Evolutionary conservation across 2,329 filamentous ascomycete species (phyloP), one percentile per base, ranked within the genome.

Genomic region (Colletotrichum camelliae): DNA sequence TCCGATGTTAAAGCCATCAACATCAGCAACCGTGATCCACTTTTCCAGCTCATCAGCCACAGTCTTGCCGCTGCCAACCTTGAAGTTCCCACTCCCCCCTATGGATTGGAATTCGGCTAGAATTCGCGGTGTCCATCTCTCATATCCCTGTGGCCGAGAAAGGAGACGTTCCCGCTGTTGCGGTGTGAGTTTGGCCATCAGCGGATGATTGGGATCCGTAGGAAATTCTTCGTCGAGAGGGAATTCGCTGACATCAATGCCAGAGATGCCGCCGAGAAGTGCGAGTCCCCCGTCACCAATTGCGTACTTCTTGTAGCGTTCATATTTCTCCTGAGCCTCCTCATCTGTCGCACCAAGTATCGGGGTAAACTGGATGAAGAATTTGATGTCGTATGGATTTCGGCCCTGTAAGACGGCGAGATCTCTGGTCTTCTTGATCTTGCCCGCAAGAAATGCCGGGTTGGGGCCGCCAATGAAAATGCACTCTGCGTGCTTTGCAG

Each of bases 191-290:
- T 60, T 67, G 12, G 75, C 52, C 52, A 73, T 37, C 9, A 77
- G 35, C 7, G 72, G 61, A 33, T 77, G 75, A 33, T 65, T 33
- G 27, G 69, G 57, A 18, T 66, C 62, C n/a, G 48, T 61, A 4
- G 21, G 31, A 31, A 81, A 80, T 31, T 70, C 72, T 37, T 81
- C 78, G 69, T 81, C 81, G 9, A 78, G 75, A 33, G 66, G 77
- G 43, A 77, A 81, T n/a, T 55, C 27, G 31, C 67, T 58, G 8
- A 82, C 69, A 68, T 82, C 81, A 29, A 81, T 77, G 61, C 80
- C 80, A 5, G 79, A 80, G 67, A 77, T 79, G 52, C 79, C 79
- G 16, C 75, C 76, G 74, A 81, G 81, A 15, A 79, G 79, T 4
- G 80, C 80, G 2, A 81, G 77, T 0, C 77, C 79, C 21, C 80